Evolutionary conservation across 108 stramenopile genomes (phyloP), one percentile per base, ranked within the genome.

Genomic region (Bacterosira constricta): DNA sequence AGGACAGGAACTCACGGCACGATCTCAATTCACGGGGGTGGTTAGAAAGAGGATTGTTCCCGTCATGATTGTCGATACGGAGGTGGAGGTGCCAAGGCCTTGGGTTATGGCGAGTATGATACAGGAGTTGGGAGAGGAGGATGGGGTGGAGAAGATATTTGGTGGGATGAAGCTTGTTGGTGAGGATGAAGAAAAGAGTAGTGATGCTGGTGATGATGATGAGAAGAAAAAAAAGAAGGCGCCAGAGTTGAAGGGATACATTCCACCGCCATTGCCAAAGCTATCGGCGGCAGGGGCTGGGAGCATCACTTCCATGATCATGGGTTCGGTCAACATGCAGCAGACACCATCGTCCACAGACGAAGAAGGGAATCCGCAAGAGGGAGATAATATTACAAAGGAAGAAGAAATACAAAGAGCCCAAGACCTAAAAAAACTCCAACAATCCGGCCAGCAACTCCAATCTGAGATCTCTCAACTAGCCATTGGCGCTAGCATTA

Each of bases 1-100:
- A 1, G 99, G 99, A 32, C 99, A 99, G 72, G 99, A 99, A 69
- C 71, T 99, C 39, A 96, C 97, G 6, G 99, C 99, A 2, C 77
- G 99, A 13, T 93, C 97, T 0, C 90, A 97, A 49, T 95, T 86
- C 72, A 96, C 94, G 58, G 98, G 98, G 51, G 84, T 88, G 15
- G 69, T 99, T 18, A 88, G 98, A 37, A 98, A 98, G 74, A 86
- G 98, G 17, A 71, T 97, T 60, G 60, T 98, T 71, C 97, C 98
- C 0, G 58, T 97, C 11, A 63, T 95, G 57, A 58, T 97, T 36
- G 63, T 84, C 31, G 87, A 90, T 66, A 78, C 83, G 18, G 74
- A 87, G 27, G 87, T 75, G 71, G 86, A 94, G 64, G 58, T 91
- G 18, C 93, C 93, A 6, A 56, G 71, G 46, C 88, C 90, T 9